phyloP scores from a whole-genome alignment of 1,284 basidiomycete species.

The Pholiota adiposa region DNA sequence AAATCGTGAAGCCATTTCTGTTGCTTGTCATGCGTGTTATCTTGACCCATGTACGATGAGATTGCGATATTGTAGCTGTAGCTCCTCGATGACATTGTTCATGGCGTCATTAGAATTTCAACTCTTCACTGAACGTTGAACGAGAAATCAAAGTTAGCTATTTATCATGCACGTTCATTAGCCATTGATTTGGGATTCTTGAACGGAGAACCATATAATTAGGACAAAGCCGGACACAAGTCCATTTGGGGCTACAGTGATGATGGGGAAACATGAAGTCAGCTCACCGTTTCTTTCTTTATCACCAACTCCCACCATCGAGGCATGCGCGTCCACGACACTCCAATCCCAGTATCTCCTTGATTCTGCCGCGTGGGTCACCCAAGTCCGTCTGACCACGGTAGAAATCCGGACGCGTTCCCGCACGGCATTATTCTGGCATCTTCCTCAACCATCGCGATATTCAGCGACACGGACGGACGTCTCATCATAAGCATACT shows the following conservation, averaged over 20 bases:
- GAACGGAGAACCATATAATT: not conserved
- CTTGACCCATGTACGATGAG: too few species aligned
- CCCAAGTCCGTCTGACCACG: not conserved
- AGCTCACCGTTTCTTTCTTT: not conserved
- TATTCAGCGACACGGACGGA: not conserved
- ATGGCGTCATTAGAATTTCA: too few species aligned
- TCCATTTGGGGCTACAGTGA: not conserved
- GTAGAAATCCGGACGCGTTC: not conserved
- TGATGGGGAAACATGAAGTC: not conserved
- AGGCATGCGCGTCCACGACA: not conserved
- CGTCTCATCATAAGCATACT: not conserved
- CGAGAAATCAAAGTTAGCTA: too few species aligned
- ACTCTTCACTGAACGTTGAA: too few species aligned
- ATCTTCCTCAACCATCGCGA: not conserved
- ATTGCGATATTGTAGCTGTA: too few species aligned
- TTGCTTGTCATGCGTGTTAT: too few species aligned
- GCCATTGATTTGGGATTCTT: not conserved
- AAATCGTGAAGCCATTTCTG: too few species aligned
- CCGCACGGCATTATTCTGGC: not conserved
- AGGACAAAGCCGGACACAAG: not conserved
- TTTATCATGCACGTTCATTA: not conserved
- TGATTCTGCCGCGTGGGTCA: constrained; percentile 1
- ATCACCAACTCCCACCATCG: not conserved
- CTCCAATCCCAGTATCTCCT: not conserved
- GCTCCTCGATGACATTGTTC: too few species aligned